Evolutionary conservation across 2,329 filamentous ascomycete genomes (phyloP), one percentile per base, ranked within the genome.

Genomic region (Fusarium mexicanum): DNA sequence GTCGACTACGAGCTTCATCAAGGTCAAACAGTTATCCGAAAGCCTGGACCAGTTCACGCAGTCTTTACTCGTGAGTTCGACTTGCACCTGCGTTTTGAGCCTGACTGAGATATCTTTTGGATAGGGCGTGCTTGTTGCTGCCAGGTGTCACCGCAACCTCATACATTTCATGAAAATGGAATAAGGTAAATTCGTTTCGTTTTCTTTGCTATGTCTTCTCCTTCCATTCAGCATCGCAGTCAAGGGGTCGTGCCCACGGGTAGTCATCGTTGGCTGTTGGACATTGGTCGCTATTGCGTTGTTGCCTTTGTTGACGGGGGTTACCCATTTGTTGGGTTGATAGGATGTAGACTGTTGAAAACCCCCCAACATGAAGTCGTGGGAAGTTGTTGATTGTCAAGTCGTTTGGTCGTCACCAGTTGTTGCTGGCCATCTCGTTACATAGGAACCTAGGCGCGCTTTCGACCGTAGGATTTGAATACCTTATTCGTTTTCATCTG

Each of bases 41-140:
- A 14, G 1, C 38, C 20, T 41, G 7, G 20, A 41, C 38, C 0
- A 41, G 38, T 18, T 0, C 17, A 2, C 16, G 35, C 1, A 37
- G 35, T 0, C 35, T 2, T 37, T 10, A 10, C 1, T 37, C 35
- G 35, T 37, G 35, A 37, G 35, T 22, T 41, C 20, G 20, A 22
- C 38, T 41, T 41, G 12, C 12, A 7, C 12, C 6, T 5, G 7
- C 2, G 20, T 41, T 22, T 41, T 41, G 20, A 41, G 38, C 20
- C 20, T 1, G 2, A 14, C 20, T 1, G 12, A 41, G 38, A 41
- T 41, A 3, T 5, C 12, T 22, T 40, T 12, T 22, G 4, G 6
- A 41, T 14, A 41, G 38, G 38, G 20, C 20, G 13, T 22, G 20
- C 12, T 41, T 41, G 3, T 22, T 22, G 38, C 20, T 22, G 20